phyloP scores from a whole-genome alignment of 495 filamentous ascomycete genomes.

The Trypethelium eluteriae region DNA sequence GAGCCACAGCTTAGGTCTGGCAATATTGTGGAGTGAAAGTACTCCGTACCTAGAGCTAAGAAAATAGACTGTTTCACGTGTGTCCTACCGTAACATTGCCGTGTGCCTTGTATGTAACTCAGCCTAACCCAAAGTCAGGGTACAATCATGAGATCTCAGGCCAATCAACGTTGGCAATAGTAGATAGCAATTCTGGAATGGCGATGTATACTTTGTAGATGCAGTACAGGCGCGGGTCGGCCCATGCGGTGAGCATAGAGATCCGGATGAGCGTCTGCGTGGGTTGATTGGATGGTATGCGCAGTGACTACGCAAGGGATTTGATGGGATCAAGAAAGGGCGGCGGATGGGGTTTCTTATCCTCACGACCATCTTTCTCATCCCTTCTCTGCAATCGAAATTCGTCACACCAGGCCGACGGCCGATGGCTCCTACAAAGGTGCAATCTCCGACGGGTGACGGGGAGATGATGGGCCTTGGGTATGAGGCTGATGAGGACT shows the following conservation, averaged over 20 bases:
- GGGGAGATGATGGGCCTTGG: neutral
- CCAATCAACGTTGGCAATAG: too few species aligned
- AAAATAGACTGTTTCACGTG: neutral
- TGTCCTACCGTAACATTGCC: neutral
- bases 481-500: neutral
- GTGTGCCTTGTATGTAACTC: neutral
- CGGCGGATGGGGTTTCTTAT: neutral
- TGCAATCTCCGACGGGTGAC: neutral
- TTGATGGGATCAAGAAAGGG: neutral
- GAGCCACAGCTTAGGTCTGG: neutral
- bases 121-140: neutral
- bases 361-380: neutral
- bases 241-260: neutral
- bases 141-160: neutral
- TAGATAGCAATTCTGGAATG: too few species aligned
- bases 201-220: neutral
- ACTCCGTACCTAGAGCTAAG: neutral
- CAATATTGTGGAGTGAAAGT: neutral
- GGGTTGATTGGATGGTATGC: slow-evolving; percentile 2
- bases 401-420: neutral
- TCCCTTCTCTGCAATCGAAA: neutral
- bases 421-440: neutral
- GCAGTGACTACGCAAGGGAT: neutral
- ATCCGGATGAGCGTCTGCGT: neutral
- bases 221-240: neutral